phyloP scores from a whole-genome alignment of 2,329 filamentous ascomycete genomes.

The Aspergillus calidoustus region DNA sequence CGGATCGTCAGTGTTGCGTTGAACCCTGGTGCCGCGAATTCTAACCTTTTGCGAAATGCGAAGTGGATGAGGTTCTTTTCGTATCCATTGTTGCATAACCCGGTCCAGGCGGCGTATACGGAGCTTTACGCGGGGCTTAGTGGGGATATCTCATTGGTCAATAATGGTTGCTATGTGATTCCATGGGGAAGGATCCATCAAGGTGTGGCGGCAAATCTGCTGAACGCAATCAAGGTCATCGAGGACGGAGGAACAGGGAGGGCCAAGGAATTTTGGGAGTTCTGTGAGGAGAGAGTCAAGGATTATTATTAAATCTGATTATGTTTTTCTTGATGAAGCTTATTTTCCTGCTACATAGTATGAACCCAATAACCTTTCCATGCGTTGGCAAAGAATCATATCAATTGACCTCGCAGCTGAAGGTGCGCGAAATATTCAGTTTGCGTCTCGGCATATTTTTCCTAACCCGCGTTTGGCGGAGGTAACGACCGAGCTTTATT shows the following conservation, averaged over 20 bases:
- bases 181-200: constrained; percentile 9
- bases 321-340: no score
- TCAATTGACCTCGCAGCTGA: background rate
- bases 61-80: constrained; percentile 13
- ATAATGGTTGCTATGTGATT: constrained; percentile 13
- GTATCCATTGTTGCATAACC: constrained; percentile 10
- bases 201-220: background rate
- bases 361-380: no score
- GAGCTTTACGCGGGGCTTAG: constrained; percentile 1
- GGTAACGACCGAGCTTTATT: background rate
- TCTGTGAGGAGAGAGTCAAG: constrained; percentile 2
- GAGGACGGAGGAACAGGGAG: constrained; percentile 5
- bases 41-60: constrained; percentile 6
- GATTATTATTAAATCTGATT: background rate
- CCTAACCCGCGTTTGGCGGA: background rate
- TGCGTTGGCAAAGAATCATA: no score
- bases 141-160: background rate
- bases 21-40: constrained; percentile 10
- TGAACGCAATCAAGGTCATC: background rate
- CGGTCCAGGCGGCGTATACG: constrained; percentile 3
- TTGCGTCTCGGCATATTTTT: background rate
- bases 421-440: background rate
- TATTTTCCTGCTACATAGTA: no score
- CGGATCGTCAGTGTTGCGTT: constrained; percentile 38
- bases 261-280: constrained; percentile 7